Evolutionary conservation across 192 early-diverging fungal genomes (phyloP), one percentile per base, ranked within the genome.

Genomic region (Backusella australiensis): DNA sequence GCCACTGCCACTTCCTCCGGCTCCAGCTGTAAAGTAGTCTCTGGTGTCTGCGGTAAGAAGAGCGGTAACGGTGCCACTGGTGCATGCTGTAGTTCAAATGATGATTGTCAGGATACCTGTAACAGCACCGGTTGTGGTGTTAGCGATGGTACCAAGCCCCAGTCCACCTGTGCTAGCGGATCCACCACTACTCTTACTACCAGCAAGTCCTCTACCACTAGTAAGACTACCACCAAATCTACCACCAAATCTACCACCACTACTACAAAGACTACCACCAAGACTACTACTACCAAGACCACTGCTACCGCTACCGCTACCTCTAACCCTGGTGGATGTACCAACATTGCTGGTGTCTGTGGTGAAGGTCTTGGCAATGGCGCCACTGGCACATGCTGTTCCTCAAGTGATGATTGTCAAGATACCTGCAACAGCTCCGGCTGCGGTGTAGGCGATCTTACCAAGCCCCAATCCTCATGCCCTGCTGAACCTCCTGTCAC

Each of bases 81-180:
- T 14, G 56, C 56, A 63, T 63, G 56, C 12, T 63, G 56, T 63
- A 4, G 8, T 3, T 29, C 23, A 34, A 34, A 1, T 11, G 19
- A 29, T 2, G 19, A 72, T 72, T 35, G 32, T n/a, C 5, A 38
- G 34, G 26, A 21, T 7, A 53, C 44, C 35, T 46, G 49, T 26
- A 26, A 6, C 15, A 72, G 23, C 19, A 35, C 14, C 12, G 12
- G 49, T 0, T 63, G 56, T 63, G 56, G 56, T 29, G 56, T 63
- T 0, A 63, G 56, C 2, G 29, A 29, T 11, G 17, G 17, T 75
- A 32, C 53, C 29, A 29, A 38, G 36, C 6, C 73, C 38, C 17
- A 75, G 23, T 14, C 34, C 36, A 67, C 56, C 15, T 41, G 74
- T 68, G 8, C 66, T 75, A 46, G 32, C 36, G 41, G 74, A 42